Conservation (phyloP, 176 grass and related monocot genomes). For the Triticum monococcum region DNA sequence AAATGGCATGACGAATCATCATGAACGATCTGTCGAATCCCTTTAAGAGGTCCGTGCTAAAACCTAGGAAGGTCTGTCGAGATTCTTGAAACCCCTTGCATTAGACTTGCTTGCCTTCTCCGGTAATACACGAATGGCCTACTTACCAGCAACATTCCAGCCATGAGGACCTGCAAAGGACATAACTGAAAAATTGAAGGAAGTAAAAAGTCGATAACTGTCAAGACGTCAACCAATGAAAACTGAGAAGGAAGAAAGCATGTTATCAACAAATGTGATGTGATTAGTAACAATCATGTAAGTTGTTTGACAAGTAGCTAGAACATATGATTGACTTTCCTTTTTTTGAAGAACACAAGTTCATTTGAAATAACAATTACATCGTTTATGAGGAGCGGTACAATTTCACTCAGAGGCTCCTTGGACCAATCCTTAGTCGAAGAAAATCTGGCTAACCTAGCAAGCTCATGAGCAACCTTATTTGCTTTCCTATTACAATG, state of each 20-base stretch:
- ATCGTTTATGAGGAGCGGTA: too few relatives aligned
- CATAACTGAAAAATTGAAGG: background rate
- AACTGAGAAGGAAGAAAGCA: constrained; percentile 7
- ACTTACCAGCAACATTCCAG: constrained; percentile 72
- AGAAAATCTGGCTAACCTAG: too few relatives aligned
- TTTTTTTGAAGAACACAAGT: too few relatives aligned
- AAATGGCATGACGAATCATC: constrained; percentile 21
- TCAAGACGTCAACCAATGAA: background rate
- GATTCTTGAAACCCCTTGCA: constrained; percentile 66
- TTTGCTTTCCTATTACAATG: too few relatives aligned
- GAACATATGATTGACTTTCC: background rate
- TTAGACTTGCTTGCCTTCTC: constrained; percentile 39
- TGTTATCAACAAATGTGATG: background rate
- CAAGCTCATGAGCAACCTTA: too few relatives aligned
- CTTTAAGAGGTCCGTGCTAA: constrained; percentile 30
- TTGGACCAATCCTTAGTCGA: too few relatives aligned
- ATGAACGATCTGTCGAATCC: background rate
- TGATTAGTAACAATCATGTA: background rate
- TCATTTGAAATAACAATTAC: too few relatives aligned
- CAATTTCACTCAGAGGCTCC: too few relatives aligned
- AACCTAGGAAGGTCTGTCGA: constrained; percentile 71
- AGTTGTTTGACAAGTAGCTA: background rate
- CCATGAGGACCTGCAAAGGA: constrained; percentile 64
- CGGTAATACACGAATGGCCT: constrained; percentile 72
- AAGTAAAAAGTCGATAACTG: background rate